phyloP scores from a whole-genome alignment of 108 stramenopile genomes.

The Cylindrotheca closterium region DNA sequence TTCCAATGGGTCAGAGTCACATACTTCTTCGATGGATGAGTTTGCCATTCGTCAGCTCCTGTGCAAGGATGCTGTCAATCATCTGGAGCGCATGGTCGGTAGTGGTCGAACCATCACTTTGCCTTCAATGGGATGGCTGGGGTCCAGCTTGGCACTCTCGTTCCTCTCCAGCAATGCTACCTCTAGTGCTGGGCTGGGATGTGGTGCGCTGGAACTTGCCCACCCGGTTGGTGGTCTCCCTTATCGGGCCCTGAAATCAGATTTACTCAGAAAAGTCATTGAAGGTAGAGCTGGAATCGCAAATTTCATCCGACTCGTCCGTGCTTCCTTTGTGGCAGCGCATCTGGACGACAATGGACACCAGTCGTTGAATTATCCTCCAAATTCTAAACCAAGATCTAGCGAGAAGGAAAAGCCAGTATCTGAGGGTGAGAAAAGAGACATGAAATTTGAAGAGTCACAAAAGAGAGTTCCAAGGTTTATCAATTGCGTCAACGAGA shows the following conservation, averaged over 20 bases:
- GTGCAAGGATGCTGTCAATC: constrained; percentile 60
- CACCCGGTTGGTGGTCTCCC: constrained; percentile 83
- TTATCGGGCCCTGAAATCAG: constrained; percentile 69
- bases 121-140: constrained; percentile 84
- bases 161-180: constrained; percentile 79
- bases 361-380: constrained; percentile 42
- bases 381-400: constrained; percentile 26
- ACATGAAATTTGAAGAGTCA: constrained; percentile 19
- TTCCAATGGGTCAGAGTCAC: constrained; percentile 87
- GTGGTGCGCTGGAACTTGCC: constrained; percentile 79
- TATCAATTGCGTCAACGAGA: constrained; percentile 79
- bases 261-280: constrained; percentile 57
- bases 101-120: constrained; percentile 56
- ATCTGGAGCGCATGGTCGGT: constrained; percentile 60
- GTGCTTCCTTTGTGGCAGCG: constrained; percentile 77
- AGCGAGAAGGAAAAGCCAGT: constrained; percentile 8
- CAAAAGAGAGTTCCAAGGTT: constrained; percentile 51
- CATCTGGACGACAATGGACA: constrained; percentile 71
- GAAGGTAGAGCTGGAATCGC: constrained; percentile 76
- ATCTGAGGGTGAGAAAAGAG: constrained; percentile 2
- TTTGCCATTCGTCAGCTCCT: constrained; percentile 77
- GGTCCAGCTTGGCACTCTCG: constrained; percentile 72
- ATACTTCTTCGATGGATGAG: constrained; percentile 81
- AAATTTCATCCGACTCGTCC: constrained; percentile 72
- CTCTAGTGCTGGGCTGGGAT: constrained; percentile 76